Evolutionary conservation across 140 eudicot genomes (phyloP), one percentile per base, ranked within the genome.

Genomic region (Bidens hawaiensis): DNA sequence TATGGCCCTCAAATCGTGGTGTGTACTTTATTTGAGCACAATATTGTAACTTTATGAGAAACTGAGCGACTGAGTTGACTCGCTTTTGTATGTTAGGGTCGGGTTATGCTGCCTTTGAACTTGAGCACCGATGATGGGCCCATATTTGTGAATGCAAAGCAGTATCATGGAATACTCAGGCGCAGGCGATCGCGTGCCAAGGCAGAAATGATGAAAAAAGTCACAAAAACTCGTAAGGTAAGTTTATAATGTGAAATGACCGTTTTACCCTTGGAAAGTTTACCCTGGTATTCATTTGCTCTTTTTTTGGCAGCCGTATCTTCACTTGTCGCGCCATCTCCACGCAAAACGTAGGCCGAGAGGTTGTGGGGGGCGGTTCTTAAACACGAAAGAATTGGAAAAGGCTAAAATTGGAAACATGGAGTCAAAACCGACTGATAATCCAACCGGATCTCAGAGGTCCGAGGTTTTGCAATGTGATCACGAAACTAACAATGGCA

Each of bases 281-380:
- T 1, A 4, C 30, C 30, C n/a, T 38, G 8, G 23, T 40, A 24
- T 54, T 43, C 46, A 25, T 68, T 74, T 21, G 52, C 16, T 24
- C 25, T n/a, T 25, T 4, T 54, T n/a, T 51, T 38, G 19, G 16
- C 87, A 87, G 97, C 97, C 95, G 16, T 90, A 65, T 68, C 40
- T 87, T 70, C 97, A 90, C 75, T 68, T 71, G 25, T 90, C 97
- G 0, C 88, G 97, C 60, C 97, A 90, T 58, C 97, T 87, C 74
- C 97, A 90, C 47, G 97, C 97, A 17, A 81, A 76, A 77, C 88
- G 97, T 18, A 83, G 97, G 31, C 94, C 96, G 15, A 78, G 97
- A 78, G 97, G 97, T 46, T 80, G 76, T 14, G 97, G 97, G 12
- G 97, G 97, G 36, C 94, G 97, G 28, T 90, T 90, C 75, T 74